Conservation (phyloP, 179 eudicot species). For the Patellifolia procumbens region DNA sequence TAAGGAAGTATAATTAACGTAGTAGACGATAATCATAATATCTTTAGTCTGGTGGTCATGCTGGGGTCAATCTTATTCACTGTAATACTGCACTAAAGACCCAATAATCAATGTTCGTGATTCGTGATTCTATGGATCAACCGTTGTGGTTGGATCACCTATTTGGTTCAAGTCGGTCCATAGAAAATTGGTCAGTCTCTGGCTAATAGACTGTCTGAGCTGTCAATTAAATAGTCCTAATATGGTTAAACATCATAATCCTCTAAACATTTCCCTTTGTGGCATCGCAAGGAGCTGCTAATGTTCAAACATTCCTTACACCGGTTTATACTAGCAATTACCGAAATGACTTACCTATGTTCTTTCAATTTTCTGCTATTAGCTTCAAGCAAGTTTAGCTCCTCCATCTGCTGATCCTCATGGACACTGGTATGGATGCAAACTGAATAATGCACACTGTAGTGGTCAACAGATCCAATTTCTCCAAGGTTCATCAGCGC, state of each 20-base stretch:
- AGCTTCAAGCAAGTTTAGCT: conserved; percentile 79
- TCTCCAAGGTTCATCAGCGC: conserved; percentile 53
- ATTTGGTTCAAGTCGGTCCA: not conserved
- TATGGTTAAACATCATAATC: not conserved
- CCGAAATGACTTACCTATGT: not conserved
- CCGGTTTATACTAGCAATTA: not conserved
- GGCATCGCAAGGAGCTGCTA: not conserved
- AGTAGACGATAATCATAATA: too few relatives aligned
- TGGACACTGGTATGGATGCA: conserved; percentile 71
- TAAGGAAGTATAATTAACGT: too few relatives aligned
- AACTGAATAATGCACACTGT: conserved; percentile 55
- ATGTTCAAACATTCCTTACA: not conserved
- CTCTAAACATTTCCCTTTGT: not conserved
- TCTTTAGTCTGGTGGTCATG: not conserved
- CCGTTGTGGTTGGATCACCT: not conserved
- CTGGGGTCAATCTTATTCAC: not conserved
- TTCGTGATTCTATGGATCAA: not conserved
- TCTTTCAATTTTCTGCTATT: conserved; percentile 13
- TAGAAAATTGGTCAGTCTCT: too few relatives aligned
- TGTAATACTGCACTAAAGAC: not conserved
- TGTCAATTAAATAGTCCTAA: not conserved
- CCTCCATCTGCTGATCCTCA: conserved; percentile 70
- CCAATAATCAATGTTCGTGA: not conserved
- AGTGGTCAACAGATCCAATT: conserved; percentile 65
- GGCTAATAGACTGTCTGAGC: not conserved